Evolutionary conservation across 2,329 filamentous ascomycete species (phyloP), one percentile per base, ranked within the genome.

Genomic region (Cyphellophora europaea): DNA sequence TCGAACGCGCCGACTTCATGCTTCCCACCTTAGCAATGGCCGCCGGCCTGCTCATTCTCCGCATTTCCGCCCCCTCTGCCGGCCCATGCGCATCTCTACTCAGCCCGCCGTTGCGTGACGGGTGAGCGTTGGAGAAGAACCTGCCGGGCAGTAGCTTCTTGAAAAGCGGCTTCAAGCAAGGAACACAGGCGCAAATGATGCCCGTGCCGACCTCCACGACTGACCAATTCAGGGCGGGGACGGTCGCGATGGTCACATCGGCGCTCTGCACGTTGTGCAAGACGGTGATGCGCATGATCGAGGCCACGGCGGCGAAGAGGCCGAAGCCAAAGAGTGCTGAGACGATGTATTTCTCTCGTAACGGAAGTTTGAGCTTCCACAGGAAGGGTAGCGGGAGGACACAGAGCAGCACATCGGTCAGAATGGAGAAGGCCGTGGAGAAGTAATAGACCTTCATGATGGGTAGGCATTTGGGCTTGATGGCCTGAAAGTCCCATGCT

Each of bases 361-460:
- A 40, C 1, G 68, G 65, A 25, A 74, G 53, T 31, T 67, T 59
- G 1, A 71, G 52, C 17, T 57, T 53, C 45, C 63, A 55, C 8
- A 71, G 59, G 3, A 63, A 65, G 11, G 59, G 59, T 27, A 74
- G 61, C 1, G 71, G 71, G 4, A 76, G 53, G 0, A 67, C 51
- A 19, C 72, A 69, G 10, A 71, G 64, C 12, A 71, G 49, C 30
- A 79, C 66, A 51, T 79, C 73, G 5, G 72, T 77, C 27, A 70
- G 51, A 32, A 76, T 77, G 50, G 77, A 78, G 43, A 76, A 65
- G 18, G 72, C 67, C 3, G 74, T 72, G 19, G 75, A 63, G 27
- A 65, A 64, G 21, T 72, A 61, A 17, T 75, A 62, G 34, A 73
- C 69, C 1, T 57, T 55, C 3, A 67, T 62, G 43, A 77, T 59